Evolutionary conservation across 1,139 yeast species (phyloP).

Genomic region (Protomyces inouyei): DNA sequence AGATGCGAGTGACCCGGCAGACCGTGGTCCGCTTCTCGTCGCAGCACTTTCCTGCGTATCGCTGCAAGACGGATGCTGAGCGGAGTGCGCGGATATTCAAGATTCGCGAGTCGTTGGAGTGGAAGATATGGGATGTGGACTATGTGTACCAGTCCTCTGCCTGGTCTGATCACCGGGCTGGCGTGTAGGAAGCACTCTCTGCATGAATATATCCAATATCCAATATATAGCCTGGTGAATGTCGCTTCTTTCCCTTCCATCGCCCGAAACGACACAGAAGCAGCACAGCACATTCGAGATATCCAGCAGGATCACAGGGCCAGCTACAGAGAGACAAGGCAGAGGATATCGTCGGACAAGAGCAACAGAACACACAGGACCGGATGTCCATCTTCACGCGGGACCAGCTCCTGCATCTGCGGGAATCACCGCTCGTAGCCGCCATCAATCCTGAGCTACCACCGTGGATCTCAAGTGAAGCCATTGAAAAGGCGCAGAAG

Average conservation of each 20-base stretch:
- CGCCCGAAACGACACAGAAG: no score
- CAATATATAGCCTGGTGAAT: no score
- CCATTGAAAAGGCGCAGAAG: constrained; percentile 4
- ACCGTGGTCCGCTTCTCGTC: constrained; percentile 16
- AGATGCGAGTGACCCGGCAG: not conserved
- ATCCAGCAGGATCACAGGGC: no score
- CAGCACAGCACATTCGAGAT: no score
- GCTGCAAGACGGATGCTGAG: constrained; percentile 3
- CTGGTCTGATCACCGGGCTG: no score
- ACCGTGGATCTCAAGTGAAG: constrained; percentile 19
- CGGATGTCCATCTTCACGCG: constrained; percentile 8
- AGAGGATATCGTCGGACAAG: not conserved
- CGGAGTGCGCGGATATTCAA: constrained; percentile 12
- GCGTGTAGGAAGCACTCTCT: no score
- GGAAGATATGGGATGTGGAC: constrained; percentile 17
- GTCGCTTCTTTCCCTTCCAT: no score
- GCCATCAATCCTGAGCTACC: constrained; percentile 9
- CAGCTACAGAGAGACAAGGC: no score
- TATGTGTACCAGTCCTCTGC: not conserved
- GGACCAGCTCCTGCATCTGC: constrained; percentile 16
- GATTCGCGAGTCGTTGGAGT: constrained; percentile 7
- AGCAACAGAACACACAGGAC: not conserved
- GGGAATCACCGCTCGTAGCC: constrained; percentile 13
- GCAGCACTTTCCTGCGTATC: constrained; percentile 4
- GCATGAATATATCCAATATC: no score